Evolutionary conservation across 495 filamentous ascomycete species (phyloP), one percentile per base, ranked within the genome.

Genomic region (Aspergillus nidulans): DNA sequence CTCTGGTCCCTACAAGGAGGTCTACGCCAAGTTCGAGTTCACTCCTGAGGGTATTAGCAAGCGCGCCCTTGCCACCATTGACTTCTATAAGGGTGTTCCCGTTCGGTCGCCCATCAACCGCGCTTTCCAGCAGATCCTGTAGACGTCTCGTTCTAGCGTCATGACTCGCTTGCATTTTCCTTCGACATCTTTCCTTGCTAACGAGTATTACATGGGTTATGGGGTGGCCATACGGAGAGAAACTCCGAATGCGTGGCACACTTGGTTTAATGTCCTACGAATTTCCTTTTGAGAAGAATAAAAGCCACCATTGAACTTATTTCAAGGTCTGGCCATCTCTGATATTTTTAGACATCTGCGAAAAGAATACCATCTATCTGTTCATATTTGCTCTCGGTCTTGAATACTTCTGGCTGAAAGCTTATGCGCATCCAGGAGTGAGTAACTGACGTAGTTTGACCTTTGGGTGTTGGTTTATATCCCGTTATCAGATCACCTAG

Each of bases 11-110:
- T 98, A 97, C 79, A 95, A 95, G 85, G 84, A 97, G 65, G 91
- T 98, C 49, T 98, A 98, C 78, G 87, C 86, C 81, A 97, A 96
- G 83, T 98, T 98, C 80, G 95, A 97, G 74, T 96, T 98, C 81
- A 97, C 91, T 26, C 87, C 95, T 39, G 91, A 95, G 75, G 94
- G 94, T 55, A 86, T 98, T 69, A 81, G 88, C 76, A 96, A 97
- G 85, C 91, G 95, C 70, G 94, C 92, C 52, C 63, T 89, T 50
- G 83, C 85, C 58, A 98, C 94, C 52, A 80, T 98, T 63, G 83
- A 96, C 61, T 97, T 96, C 85, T 98, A 91, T 85, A 97, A 96
- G 86, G 90, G 84, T 61, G 82, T 89, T 59, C 83, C 84, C 66
- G 81, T 96, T 59, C 91, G 94, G 68, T 96, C 91, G 36, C 94